phyloP scores from a whole-genome alignment of 139 green algal species.

The Tetradesmus lagerheimii region DNA sequence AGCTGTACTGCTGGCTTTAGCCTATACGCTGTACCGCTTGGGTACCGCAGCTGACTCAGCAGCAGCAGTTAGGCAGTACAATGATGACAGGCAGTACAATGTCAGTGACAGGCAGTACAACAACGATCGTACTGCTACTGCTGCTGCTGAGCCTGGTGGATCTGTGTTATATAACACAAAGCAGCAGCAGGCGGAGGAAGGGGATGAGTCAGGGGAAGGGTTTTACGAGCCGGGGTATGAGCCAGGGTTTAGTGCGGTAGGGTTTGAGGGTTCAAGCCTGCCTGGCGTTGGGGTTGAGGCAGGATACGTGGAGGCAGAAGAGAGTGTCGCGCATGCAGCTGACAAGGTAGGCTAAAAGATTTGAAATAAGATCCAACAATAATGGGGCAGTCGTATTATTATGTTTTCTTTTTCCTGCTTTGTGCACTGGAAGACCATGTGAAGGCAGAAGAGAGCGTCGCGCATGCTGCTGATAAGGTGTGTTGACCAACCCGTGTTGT shows the following conservation, averaged over 20 bases:
- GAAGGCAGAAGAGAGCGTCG: not conserved
- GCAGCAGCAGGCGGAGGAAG: not conserved
- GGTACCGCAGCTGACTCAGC: not conserved
- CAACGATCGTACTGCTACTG: not conserved
- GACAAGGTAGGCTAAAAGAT: not conserved
- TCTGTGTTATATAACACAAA: not conserved
- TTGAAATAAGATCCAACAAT: not conserved
- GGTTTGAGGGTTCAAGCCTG: not conserved
- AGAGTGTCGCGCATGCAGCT: not conserved
- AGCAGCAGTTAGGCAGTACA: constrained; percentile 3
- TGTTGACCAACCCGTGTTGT: not conserved
- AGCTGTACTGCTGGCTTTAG: constrained; percentile 1
- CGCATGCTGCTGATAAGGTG: not conserved
- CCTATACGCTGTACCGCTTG: constrained; percentile 4
- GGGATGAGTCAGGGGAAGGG: constrained; percentile 8
- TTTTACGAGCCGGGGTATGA: not conserved
- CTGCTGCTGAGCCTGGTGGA: not conserved
- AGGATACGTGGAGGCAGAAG: not conserved
- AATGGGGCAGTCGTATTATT: too few relatives aligned
- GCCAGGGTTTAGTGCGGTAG: not conserved
- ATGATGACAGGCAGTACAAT: not conserved
- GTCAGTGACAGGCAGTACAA: not conserved
- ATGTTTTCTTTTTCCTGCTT: too few relatives aligned
- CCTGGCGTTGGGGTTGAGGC: not conserved
- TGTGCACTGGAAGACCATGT: not conserved